Conservation (phyloP, 768 basidiomycete genomes). For the Amyloporia xantha region DNA sequence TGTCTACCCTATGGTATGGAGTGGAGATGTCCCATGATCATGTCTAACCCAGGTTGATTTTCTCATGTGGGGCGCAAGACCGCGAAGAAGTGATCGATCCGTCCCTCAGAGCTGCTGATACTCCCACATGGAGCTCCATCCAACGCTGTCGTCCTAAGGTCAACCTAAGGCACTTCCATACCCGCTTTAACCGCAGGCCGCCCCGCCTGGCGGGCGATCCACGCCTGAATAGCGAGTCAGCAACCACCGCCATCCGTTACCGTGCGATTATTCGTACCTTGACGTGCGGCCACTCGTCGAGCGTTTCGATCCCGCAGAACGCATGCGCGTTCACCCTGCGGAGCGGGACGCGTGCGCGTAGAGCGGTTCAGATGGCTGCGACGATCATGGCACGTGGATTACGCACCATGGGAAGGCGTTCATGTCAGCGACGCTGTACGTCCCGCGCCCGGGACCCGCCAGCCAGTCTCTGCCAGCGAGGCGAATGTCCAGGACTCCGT, state of each 20-base stretch:
- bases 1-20: no score
- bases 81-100: no score
- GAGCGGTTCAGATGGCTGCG: no score
- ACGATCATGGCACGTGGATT: no score
- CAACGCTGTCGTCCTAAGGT: no score
- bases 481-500: constrained; percentile 72
- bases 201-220: constrained; percentile 9
- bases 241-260: not conserved
- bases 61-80: no score
- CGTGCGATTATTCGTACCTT: constrained; percentile 32
- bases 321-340: constrained; percentile 35
- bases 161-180: constrained; percentile 8
- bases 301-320: constrained; percentile 42
- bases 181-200: constrained; percentile 14
- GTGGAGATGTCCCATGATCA: no score
- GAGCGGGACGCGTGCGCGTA: not conserved
- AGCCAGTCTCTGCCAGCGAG: constrained; percentile 68
- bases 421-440: constrained; percentile 65
- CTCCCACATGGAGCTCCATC: no score
- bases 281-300: constrained; percentile 61
- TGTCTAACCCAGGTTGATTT: no score
- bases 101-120: no score
- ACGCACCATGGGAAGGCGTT: constrained; percentile 54
- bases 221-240: constrained; percentile 7
- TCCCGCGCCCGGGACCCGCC: constrained; percentile 65